phyloP scores from a whole-genome alignment of 1,139 yeast species.

The Hansenula sp. region DNA sequence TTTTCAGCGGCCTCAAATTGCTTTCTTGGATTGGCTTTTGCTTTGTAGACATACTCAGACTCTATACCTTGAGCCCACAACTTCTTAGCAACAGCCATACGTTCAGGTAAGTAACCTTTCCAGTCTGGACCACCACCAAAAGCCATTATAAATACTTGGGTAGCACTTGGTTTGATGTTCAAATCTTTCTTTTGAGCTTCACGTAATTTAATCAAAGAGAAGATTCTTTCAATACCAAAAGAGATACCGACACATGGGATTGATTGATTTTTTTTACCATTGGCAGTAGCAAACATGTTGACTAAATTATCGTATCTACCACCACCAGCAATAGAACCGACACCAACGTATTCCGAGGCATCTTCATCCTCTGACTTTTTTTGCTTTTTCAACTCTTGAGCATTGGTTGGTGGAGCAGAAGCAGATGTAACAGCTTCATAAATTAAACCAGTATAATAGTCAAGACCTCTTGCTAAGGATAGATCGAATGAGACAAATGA shows the following conservation, averaged over 20 bases:
- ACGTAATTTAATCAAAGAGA: slow-evolving; percentile 82
- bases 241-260: slow-evolving; percentile 98
- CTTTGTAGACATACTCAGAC: slow-evolving; percentile 85
- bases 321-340: slow-evolving; percentile 98
- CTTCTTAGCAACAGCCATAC: slow-evolving; percentile 78
- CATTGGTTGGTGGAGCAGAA: slow-evolving; percentile 89
- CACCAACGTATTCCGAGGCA: slow-evolving; percentile 95
- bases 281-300: slow-evolving; percentile 86
- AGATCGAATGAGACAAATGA: slow-evolving; percentile 75
- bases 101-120: slow-evolving; percentile 87
- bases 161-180: slow-evolving; percentile 71
- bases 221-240: slow-evolving; percentile 93
- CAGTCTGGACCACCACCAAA: slow-evolving; percentile 97
- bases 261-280: slow-evolving; percentile 71
- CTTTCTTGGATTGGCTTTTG: slow-evolving; percentile 90
- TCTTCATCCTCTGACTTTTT: slow-evolving; percentile 64
- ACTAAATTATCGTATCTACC: slow-evolving; percentile 96
- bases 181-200: slow-evolving; percentile 45
- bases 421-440: slow-evolving; percentile 95
- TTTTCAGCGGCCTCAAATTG: slow-evolving; percentile 98
- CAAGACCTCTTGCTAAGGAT: slow-evolving; percentile 95
- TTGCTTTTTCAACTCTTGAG: slow-evolving; percentile 52
- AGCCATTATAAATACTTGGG: slow-evolving; percentile 95
- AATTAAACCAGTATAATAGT: slow-evolving; percentile 93
- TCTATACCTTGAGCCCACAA: slow-evolving; percentile 90